phyloP scores from a whole-genome alignment of 1,284 basidiomycete species.

The Malassezia caprae region DNA sequence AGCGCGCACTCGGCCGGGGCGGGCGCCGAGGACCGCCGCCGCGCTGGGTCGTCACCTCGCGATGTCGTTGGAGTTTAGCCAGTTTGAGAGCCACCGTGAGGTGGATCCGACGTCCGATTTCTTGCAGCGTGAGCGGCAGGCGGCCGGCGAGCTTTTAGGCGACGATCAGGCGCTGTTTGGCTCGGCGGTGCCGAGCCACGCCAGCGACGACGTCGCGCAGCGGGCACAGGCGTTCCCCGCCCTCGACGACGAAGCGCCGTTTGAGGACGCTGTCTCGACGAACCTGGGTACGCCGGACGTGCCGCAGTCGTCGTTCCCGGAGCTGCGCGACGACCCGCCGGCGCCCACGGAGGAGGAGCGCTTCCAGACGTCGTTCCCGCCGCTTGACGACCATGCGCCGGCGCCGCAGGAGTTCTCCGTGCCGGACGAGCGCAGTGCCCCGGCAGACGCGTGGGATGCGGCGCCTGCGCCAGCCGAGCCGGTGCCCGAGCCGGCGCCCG shows the following conservation, averaged over 20 bases:
- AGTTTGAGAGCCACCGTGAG: constrained; percentile 3
- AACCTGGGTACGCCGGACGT: neutral
- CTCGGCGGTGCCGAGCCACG: constrained; percentile 6
- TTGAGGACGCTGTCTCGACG: constrained; percentile 5
- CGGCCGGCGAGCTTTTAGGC: constrained; percentile 37
- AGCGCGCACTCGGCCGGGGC: constrained; percentile 1
- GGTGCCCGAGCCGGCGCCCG: neutral
- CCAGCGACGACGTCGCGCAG: constrained; percentile 32
- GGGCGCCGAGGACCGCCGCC: neutral
- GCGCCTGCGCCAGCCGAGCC: neutral
- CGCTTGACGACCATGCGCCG: constrained; percentile 54
- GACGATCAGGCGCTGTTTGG: constrained; percentile 39
- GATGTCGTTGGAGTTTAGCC: constrained; percentile 24
- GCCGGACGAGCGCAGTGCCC: constrained; percentile 15
- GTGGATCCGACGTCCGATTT: constrained; percentile 46
- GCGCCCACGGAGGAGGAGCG: constrained; percentile 12
- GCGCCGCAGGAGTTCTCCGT: too few relatives aligned
- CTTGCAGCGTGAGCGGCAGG: constrained; percentile 39
- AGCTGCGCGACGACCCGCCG: constrained; percentile 55
- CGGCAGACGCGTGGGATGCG: neutral
- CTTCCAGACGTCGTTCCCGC: constrained; percentile 84
- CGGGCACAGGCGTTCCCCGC: constrained; percentile 57
- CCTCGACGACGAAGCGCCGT: constrained; percentile 43
- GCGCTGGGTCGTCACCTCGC: neutral
- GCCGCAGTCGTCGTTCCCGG: constrained; percentile 65